These are phyloP conservation scores for Neurospora africana DNA, from an alignment of 495 filamentous ascomycete genomes.

Conservation along the genomic window DNA sequence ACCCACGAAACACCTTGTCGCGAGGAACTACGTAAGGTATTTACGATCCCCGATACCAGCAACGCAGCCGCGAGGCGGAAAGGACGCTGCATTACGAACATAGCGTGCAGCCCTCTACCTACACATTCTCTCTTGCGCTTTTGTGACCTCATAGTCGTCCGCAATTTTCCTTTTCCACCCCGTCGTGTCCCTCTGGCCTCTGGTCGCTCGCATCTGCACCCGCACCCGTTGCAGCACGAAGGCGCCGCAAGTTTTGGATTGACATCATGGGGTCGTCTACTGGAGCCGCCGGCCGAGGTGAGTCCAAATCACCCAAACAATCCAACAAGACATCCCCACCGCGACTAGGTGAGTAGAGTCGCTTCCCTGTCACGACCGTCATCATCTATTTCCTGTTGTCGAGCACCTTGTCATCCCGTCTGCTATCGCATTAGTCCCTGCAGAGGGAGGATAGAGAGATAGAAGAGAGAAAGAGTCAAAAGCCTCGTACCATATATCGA, in stretches of 20 bases:
- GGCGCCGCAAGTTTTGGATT: slow-evolving; percentile 25
- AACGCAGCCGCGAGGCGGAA: slow-evolving; percentile 6
- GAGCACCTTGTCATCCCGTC: not conserved
- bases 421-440: not conserved
- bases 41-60: slow-evolving; percentile 8
- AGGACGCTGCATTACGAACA: slow-evolving; percentile 14
- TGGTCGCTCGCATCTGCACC: not conserved
- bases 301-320: slow-evolving; percentile 29
- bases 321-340: slow-evolving; percentile 21
- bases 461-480: not conserved
- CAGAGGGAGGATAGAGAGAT: not conserved
- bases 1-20: slow-evolving; percentile 9
- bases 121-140: slow-evolving; percentile 16
- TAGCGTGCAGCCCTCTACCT: slow-evolving; percentile 12
- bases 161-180: slow-evolving; percentile 6
- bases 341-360: slow-evolving; percentile 22
- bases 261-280: slow-evolving; percentile 32
- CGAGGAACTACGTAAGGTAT: slow-evolving; percentile 18
- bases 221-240: slow-evolving; percentile 12
- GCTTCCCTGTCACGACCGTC: slow-evolving; percentile 4
- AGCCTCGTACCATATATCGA: not conserved
- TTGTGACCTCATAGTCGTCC: slow-evolving; percentile 25
- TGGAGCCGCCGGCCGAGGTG: slow-evolving; percentile 22
- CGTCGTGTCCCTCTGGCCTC: not conserved
- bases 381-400: not conserved